A percentile compares a stretch with the other conserved stretches of the same genome.
Conservation (phyloP, 768 basidiomycete genomes). For the Pluteus cervinus region DNA sequence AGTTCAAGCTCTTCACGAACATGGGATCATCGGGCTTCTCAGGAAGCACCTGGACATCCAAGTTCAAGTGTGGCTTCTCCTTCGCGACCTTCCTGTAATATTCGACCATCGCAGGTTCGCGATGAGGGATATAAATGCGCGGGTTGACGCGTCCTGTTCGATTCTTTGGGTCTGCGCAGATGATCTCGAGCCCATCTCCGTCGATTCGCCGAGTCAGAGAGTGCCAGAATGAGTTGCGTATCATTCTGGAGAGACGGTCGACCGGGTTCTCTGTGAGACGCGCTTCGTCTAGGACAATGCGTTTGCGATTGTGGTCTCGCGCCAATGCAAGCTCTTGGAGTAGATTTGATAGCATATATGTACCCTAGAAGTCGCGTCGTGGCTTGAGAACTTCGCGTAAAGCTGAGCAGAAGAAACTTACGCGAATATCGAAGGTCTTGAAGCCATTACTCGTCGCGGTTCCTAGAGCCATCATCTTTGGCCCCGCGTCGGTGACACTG, state of each 20-base stretch:
- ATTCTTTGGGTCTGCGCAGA: slow-evolving; percentile 98
- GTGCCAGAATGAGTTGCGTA: slow-evolving; percentile 97
- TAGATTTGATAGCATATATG: slow-evolving; percentile 99
- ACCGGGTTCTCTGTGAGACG: slow-evolving; percentile 97
- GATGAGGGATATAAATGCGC: slow-evolving; percentile 91
- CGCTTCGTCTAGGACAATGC: slow-evolving; percentile 98
- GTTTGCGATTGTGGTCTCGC: slow-evolving; percentile 89
- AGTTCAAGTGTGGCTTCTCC: slow-evolving; percentile 89
- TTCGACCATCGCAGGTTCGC: slow-evolving; percentile 90
- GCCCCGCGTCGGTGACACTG: slow-evolving; percentile 92
- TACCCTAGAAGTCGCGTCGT: slow-evolving; percentile 52
- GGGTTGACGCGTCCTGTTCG: slow-evolving; percentile 86
- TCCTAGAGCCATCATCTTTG: slow-evolving; percentile 92
- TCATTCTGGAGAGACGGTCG: slow-evolving; percentile 94
- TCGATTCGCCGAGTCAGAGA: slow-evolving; percentile 95
- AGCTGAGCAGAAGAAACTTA: slow-evolving; percentile 26
- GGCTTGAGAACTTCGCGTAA: slow-evolving; percentile 7
- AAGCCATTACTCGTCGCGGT: slow-evolving; percentile 97
- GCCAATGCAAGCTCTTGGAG: slow-evolving; percentile 98
- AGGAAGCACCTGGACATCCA: slow-evolving; percentile 90
- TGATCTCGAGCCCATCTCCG: slow-evolving; percentile 94
- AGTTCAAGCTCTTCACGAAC: slow-evolving; percentile 91
- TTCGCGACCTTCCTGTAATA: slow-evolving; percentile 90
- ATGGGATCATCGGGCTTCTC: slow-evolving; percentile 77
- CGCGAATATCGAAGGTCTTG: slow-evolving; percentile 95